Base-by-base conservation (phyloP, 2,329 filamentous ascomycete genomes). In the Nigrograna mackinnonii region DNA sequence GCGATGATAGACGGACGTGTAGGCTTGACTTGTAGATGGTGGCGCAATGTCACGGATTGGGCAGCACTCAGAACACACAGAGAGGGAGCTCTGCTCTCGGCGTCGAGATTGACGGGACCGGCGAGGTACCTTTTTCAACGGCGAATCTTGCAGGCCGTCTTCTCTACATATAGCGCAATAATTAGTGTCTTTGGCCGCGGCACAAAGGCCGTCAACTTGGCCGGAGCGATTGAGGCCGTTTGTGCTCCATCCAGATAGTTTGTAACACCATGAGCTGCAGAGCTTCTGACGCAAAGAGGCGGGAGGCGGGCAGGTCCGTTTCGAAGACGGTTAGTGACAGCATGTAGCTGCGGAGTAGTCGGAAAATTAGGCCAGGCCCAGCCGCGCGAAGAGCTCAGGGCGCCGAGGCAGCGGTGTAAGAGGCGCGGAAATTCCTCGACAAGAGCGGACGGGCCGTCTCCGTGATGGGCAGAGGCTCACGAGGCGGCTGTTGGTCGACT, bases 171-270 rank as follows among this genome's bases (percentile, higher is more conserved):
- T 57, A 55, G 46, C 47, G 49, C 46, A 56, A 40, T 50, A 39
- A 44, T 40, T 46, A 54, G 43, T 31, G 36, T 39, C 16, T 50
- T 41, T 46, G 36, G 49, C 46, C 44, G 43, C 49, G 49, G 54
- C 41, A 54, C 35, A 38, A 30, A 35, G 37, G 39, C 43, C 38
- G 47, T 51, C 50, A 47, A 50, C 49, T 54, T 54, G 44, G 47
- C 49, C 60, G 59, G 58, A 60, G 52, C 49, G 40, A 37, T 44
- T 48, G 42, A 48, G 46, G 50, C 60, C 57, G 62, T 46, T 54
- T 50, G 44, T 57, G 47, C 49, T 57, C 46, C 50, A 46, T 60
- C 30, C 39, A 58, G 53, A 49, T 51, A 48, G 49, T 57, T 49
- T 49, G 51, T 54, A 50, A 35, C 44, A 56, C 51, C 47, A 43